These are phyloP conservation scores for Fraxinus excelsior DNA, from an alignment of 257 asterid species.

Conservation along the genomic window DNA sequence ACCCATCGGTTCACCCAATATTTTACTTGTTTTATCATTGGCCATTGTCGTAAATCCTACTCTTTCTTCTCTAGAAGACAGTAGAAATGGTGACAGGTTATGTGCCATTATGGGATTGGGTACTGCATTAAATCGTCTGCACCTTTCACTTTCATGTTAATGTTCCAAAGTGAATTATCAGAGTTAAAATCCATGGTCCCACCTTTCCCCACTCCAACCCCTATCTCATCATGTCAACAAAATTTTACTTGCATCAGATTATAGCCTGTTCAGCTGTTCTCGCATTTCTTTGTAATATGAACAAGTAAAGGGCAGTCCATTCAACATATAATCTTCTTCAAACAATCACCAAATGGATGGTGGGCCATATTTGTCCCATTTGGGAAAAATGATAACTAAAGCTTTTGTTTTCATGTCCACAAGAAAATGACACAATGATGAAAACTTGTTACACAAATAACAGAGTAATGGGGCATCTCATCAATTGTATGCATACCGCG, in stretches of 20 bases:
- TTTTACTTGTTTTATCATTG: too few species aligned
- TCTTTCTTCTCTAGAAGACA: not conserved
- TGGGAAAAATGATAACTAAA: not conserved
- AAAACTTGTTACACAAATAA: not conserved
- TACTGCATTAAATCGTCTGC: conserved; percentile 38
- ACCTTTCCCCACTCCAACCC: not conserved
- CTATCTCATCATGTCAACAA: not conserved
- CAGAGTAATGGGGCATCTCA: not conserved
- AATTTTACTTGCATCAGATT: not conserved
- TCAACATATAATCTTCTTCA: not conserved
- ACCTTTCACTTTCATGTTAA: conserved; percentile 40
- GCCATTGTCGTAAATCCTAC: too few species aligned
- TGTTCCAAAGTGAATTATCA: conserved; percentile 13
- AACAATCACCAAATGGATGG: not conserved
- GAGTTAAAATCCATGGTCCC: not conserved
- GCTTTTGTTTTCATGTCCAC: not conserved
- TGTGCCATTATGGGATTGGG: conserved; percentile 32
- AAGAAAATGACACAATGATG: not conserved
- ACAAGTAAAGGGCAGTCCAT: not conserved
- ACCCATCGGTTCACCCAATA: too few species aligned
- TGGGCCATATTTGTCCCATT: not conserved
- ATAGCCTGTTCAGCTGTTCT: not conserved
- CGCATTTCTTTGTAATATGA: not conserved
- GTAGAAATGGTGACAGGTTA: conserved; percentile 20
- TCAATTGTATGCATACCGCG: not conserved